Evolutionary conservation across 2,329 filamentous ascomycete genomes (phyloP).

Genomic region (Xylariaceae sp.): DNA sequence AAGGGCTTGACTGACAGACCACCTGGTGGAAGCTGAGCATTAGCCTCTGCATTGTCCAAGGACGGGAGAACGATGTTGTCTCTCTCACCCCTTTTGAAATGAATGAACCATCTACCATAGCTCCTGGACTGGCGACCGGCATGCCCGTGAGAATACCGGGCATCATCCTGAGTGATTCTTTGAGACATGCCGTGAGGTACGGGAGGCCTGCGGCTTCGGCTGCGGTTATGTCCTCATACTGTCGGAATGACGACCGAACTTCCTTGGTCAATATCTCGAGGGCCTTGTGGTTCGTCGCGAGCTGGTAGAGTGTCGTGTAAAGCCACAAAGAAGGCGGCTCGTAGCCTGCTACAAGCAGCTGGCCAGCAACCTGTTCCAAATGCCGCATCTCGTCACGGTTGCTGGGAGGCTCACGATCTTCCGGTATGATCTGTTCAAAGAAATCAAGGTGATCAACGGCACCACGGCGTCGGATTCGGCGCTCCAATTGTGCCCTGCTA

Average conservation of each 20-base stretch:
- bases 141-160: conserved; percentile 14
- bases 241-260: conserved; percentile 23
- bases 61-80: not conserved
- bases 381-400: conserved; percentile 5
- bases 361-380: conserved; percentile 5
- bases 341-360: conserved; percentile 8
- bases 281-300: conserved; percentile 18
- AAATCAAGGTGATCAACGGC: conserved; percentile 6
- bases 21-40: not conserved
- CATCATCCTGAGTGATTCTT: conserved; percentile 27
- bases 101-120: conserved; percentile 15
- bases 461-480: conserved; percentile 5
- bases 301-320: conserved; percentile 11
- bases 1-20: conserved; percentile 6
- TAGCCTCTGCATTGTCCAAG: not conserved
- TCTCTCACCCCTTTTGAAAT: conserved; percentile 14
- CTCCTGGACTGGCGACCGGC: conserved; percentile 14
- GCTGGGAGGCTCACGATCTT: not conserved
- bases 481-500: conserved; percentile 7
- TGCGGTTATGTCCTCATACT: conserved; percentile 23
- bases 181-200: conserved; percentile 28
- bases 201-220: conserved; percentile 16
- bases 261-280: conserved; percentile 22
- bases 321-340: conserved; percentile 7
- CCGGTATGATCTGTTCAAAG: conserved; percentile 7